Evolutionary conservation across 108 stramenopile species (phyloP).

Genomic region (Cyclostephanos invisitatus): DNA sequence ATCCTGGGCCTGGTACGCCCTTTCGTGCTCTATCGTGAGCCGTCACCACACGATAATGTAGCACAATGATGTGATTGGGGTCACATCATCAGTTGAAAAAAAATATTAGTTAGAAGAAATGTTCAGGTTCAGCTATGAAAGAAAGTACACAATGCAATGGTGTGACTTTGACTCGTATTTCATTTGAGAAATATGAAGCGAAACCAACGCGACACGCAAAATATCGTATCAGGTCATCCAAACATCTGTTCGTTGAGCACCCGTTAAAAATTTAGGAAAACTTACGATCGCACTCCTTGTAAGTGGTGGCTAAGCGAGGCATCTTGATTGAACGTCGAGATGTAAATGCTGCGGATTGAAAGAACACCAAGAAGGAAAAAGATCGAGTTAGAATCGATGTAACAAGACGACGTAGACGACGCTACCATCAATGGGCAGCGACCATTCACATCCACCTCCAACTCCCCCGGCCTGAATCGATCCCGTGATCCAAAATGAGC

Average conservation of each 20-base stretch:
- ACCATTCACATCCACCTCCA: background rate
- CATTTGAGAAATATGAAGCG: background rate
- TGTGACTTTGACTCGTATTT: background rate
- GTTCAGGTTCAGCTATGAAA: background rate
- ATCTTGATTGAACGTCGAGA: conserved; percentile 34
- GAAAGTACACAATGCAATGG: background rate
- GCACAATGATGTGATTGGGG: conserved; percentile 13
- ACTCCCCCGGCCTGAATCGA: background rate
- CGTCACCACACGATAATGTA: conserved; percentile 53
- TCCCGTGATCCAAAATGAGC: background rate
- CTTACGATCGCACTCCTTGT: conserved; percentile 86
- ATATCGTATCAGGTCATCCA: too few species aligned
- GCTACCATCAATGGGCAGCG: too few species aligned
- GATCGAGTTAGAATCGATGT: background rate
- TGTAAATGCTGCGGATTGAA: conserved; percentile 6
- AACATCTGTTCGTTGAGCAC: background rate
- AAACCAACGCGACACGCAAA: background rate
- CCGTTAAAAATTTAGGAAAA: background rate
- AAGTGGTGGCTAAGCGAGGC: conserved; percentile 74
- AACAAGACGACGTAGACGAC: too few species aligned
- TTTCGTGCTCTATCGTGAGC: conserved; percentile 89
- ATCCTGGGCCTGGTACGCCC: conserved; percentile 99
- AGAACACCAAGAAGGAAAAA: background rate
- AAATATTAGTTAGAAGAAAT: background rate
- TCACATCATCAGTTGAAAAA: conserved; percentile 9